Percentiles rank a stretch among this genome's conserved stretches.
Conservation (phyloP, 208 protist species). For the Leishmania arabica region DNA sequence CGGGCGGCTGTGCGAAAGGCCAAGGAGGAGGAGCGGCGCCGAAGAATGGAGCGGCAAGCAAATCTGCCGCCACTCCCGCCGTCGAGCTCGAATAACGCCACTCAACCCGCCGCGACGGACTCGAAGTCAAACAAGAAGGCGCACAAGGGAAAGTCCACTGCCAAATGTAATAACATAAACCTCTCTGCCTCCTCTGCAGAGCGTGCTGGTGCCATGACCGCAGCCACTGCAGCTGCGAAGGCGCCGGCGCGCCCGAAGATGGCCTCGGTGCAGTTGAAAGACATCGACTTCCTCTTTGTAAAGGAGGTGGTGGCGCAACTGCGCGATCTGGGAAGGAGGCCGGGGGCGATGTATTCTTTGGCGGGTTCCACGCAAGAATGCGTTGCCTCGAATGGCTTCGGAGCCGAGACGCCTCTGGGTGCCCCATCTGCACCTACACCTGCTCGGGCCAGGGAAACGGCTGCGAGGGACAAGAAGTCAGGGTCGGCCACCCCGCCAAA, state of each 20-base stretch:
- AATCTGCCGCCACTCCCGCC: slow-evolving; percentile 21
- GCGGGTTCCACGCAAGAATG: too few relatives aligned
- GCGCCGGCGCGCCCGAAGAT: too few relatives aligned
- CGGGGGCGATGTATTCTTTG: background rate
- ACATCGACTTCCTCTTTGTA: slow-evolving; percentile 57
- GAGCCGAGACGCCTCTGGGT: background rate
- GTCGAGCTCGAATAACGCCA: background rate
- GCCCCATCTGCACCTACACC: background rate
- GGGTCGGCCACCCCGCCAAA: background rate
- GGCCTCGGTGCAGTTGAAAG: slow-evolving; percentile 5
- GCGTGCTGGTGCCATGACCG: background rate
- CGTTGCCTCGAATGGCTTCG: background rate
- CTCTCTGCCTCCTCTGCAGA: background rate
- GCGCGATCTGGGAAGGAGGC: slow-evolving; percentile 9
- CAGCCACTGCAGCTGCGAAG: background rate
- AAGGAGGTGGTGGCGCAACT: slow-evolving; percentile 37
- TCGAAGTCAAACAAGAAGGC: background rate
- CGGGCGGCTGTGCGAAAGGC: slow-evolving; percentile 6
- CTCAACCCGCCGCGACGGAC: slow-evolving; percentile 2
- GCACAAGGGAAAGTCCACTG: background rate
- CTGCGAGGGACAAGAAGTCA: background rate
- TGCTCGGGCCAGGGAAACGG: background rate
- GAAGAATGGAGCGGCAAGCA: slow-evolving; percentile 23
- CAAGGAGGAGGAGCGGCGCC: slow-evolving; percentile 16
- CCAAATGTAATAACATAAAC: background rate